Base-by-base conservation (phyloP, 2,329 filamentous ascomycete species). In the Cercospora sesami region DNA sequence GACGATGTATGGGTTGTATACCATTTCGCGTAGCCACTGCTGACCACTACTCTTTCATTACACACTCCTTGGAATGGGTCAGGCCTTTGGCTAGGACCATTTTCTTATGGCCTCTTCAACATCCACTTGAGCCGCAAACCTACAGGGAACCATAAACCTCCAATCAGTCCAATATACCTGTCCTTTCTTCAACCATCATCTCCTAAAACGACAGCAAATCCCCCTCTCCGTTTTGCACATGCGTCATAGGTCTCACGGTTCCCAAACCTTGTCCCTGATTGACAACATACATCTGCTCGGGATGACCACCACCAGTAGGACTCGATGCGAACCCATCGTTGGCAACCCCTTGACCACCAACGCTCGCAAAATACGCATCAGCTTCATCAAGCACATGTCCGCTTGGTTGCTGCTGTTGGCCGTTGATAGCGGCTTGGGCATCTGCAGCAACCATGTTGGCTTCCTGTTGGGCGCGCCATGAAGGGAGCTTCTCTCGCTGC, bases 331-430 rank as follows among this genome's bases (percentile, higher is more conserved):
- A 90, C 14, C 87, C 87, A 73, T 90, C 89, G 57, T 88, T 83
- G 58, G 78, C 86, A 86, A 94, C 87, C 16, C 87, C 85, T 77
- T 91, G 89, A 78, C 90, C 87, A 68, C 83, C 87, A 1, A 90
- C 89, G 55, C 89, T 90, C 16, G 91, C 89, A 80, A 97, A 98
- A 80, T 97, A 97, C 16, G 90, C 88, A 76, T 97, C 94, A 9
- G 94, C 94, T 64, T 95, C 93, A 75, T 86, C 91, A 39, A 96
- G 72, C 10, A 78, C 75, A 51, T 75, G 71, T 3, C 66, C 69
- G 45, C 73, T 74, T 5, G 65, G 62, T 36, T 67, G 65, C 28
- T 60, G 68, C 4, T 66, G 67, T 33, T 66, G 64, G 2, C 67
- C 66, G 18, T 67, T 89, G 1, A 93, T 93, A 28, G 89, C 87